Evolutionary conservation across 495 filamentous ascomycete genomes (phyloP), one percentile per base, ranked within the genome.

Genomic region (Lasiosphaeriaceae sp.): DNA sequence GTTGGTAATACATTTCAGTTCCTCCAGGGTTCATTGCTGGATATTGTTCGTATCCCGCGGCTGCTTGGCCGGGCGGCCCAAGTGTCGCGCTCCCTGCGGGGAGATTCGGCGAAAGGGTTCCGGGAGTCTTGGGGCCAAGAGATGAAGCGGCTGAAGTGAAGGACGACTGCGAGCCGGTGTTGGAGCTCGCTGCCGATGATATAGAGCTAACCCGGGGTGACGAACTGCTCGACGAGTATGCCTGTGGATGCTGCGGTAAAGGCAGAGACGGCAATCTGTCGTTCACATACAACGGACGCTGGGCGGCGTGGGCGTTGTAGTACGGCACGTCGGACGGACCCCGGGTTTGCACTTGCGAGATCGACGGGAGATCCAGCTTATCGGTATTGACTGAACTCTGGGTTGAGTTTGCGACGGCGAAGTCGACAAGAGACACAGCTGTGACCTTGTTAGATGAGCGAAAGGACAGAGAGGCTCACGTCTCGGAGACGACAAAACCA

Each of bases 311-410:
- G 72, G 79, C 79, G 77, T 86, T 86, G 77, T 88, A 90, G 77
- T 84, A 91, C 72, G 85, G 65, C 65, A 83, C 81, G 76, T 96
- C 89, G 73, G 82, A 81, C 77, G 85, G 82, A 80, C 87, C 90
- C 86, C 92, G 88, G 84, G 86, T 85, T 74, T 90, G 89, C 82
- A 90, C 84, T 81, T 91, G 89, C 71, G 90, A 87, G 67, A 93
- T 87, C 80, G 90, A 88, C 74, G 92, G 90, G 77, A 94, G 87
- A 91, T 96, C 92, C 92, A 97, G 92, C 82, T 96, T 97, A 89
- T 83, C 92, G 91, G 86, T 90, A 77, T 83, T 82, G 61, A 56
- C 59, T 60, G 49, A 68, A 48, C 43, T 50, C 29, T 20, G 12
- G 41, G 49, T 11, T 47, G 26, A 37, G 52, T 51, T 44, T 49